These are phyloP conservation scores for Zygosaccharomyces rouxii DNA, from an alignment of 805 yeast genomes.

Conservation along the genomic window DNA sequence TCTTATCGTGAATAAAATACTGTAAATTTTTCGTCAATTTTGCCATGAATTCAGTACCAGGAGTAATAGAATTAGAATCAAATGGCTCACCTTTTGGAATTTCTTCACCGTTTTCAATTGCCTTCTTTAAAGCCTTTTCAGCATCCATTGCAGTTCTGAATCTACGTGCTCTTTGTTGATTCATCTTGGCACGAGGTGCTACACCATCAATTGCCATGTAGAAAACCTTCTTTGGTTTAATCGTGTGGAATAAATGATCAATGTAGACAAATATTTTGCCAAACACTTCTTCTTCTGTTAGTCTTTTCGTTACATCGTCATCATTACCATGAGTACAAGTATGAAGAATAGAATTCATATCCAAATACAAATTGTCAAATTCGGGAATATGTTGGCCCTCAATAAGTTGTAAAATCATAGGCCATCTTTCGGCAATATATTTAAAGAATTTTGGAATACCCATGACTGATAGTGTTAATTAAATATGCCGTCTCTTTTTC, in stretches of 20 bases:
- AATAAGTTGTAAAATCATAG: slow-evolving; percentile 81
- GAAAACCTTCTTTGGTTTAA: slow-evolving; percentile 79
- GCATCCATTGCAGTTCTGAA: slow-evolving; percentile 93
- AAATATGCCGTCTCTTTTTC: not conserved
- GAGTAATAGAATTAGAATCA: slow-evolving; percentile 90
- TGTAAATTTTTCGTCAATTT: slow-evolving; percentile 75
- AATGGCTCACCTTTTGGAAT: slow-evolving; percentile 77
- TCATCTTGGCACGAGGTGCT: slow-evolving; percentile 98
- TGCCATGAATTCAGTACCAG: slow-evolving; percentile 96
- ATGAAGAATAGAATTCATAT: slow-evolving; percentile 95
- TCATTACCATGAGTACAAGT: slow-evolving; percentile 87
- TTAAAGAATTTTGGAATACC: slow-evolving; percentile 98
- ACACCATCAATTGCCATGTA: slow-evolving; percentile 99
- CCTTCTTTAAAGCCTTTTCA: slow-evolving; percentile 69
- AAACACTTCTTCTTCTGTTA: slow-evolving; percentile 88
- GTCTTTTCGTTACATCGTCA: slow-evolving; percentile 52
- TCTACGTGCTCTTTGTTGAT: slow-evolving; percentile 94
- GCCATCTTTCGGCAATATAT: slow-evolving; percentile 98
- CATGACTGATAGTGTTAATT: slow-evolving; percentile 30
- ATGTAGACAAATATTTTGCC: slow-evolving; percentile 90
- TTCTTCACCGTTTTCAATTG: slow-evolving; percentile 64
- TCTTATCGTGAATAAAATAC: slow-evolving; percentile 83
- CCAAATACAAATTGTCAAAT: slow-evolving; percentile 90
- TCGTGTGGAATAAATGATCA: slow-evolving; percentile 84
- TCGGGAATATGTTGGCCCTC: slow-evolving; percentile 83